These are phyloP conservation scores for Neofusicoccum umdonicola DNA, from an alignment of 2,329 filamentous ascomycete species.

Conservation along the genomic window DNA sequence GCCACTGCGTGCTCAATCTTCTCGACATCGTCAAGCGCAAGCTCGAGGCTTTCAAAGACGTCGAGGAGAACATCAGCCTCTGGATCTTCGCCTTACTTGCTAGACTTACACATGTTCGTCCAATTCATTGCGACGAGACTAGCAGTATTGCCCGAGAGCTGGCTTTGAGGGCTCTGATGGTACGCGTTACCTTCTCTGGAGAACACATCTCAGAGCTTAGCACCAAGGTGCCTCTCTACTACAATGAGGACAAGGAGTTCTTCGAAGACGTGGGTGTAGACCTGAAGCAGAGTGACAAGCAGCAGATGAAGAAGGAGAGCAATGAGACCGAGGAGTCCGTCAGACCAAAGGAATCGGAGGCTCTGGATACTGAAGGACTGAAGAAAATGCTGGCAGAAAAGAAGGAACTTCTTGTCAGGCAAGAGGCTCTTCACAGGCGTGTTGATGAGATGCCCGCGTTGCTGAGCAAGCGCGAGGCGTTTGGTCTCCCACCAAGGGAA, in stretches of 20 bases:
- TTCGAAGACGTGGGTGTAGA: slow-evolving; percentile 1
- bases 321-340: background rate
- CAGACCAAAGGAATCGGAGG: background rate
- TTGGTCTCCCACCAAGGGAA: background rate
- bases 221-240: slow-evolving; percentile 23
- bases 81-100: slow-evolving; percentile 87
- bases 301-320: background rate
- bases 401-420: background rate
- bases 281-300: background rate
- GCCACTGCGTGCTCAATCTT: slow-evolving; percentile 64
- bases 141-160: slow-evolving; percentile 62
- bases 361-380: background rate
- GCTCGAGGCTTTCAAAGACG: slow-evolving; percentile 57
- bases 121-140: slow-evolving; percentile 41
- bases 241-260: slow-evolving; percentile 26
- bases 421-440: background rate
- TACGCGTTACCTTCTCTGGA: slow-evolving; percentile 50
- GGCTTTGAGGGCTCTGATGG: slow-evolving; percentile 69
- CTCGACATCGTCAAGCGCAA: slow-evolving; percentile 63
- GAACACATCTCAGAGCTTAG: slow-evolving; percentile 27
- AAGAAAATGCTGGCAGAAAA: background rate
- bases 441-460: background rate
- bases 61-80: slow-evolving; percentile 66
- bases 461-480: background rate
- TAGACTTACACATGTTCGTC: slow-evolving; percentile 61